These are phyloP conservation scores for Entomortierella chlamydospora DNA, from an alignment of 192 early-diverging fungal species.

Conservation along the genomic window DNA sequence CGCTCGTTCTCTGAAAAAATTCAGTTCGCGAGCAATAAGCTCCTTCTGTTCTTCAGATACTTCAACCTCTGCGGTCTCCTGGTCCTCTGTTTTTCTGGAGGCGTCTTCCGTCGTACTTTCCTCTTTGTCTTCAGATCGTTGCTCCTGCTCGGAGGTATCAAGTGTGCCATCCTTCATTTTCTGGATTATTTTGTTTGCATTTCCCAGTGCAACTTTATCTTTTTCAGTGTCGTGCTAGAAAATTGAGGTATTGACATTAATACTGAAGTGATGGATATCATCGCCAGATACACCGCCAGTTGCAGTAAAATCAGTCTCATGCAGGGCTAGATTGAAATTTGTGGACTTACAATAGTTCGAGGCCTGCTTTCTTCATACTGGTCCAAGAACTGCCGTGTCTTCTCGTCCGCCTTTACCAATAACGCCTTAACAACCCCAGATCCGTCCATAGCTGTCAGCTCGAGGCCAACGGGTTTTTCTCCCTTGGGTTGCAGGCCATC, in stretches of 20 bases:
- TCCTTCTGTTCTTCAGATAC: slow-evolving; percentile 68
- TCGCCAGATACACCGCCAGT: too few species aligned
- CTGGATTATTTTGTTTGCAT: slow-evolving; percentile 57
- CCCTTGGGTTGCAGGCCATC: slow-evolving; percentile 60
- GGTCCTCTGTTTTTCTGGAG: slow-evolving; percentile 20
- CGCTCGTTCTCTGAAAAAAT: slow-evolving; percentile 72
- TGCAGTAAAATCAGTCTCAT: too few species aligned
- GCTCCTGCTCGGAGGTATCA: slow-evolving; percentile 35
- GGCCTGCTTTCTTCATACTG: slow-evolving; percentile 57
- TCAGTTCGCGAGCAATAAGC: slow-evolving; percentile 67
- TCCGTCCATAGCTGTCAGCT: slow-evolving; percentile 45
- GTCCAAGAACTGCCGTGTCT: slow-evolving; percentile 66
- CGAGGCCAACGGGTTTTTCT: slow-evolving; percentile 44
- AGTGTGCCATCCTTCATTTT: slow-evolving; percentile 56
- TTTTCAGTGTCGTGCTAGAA: slow-evolving; percentile 59
- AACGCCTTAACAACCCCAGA: slow-evolving; percentile 48
- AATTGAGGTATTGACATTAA: not conserved
- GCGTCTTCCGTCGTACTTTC: slow-evolving; percentile 8
- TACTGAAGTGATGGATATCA: not conserved
- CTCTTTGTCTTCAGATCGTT: slow-evolving; percentile 18
- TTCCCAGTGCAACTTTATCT: slow-evolving; percentile 60
- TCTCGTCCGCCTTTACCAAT: slow-evolving; percentile 70
- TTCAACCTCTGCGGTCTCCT: slow-evolving; percentile 31
- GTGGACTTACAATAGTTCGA: slow-evolving; percentile 48
- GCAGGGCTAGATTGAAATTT: too few species aligned